Evolutionary conservation across 768 basidiomycete genomes (phyloP).

Genomic region (Boletus rubroflammeus): DNA sequence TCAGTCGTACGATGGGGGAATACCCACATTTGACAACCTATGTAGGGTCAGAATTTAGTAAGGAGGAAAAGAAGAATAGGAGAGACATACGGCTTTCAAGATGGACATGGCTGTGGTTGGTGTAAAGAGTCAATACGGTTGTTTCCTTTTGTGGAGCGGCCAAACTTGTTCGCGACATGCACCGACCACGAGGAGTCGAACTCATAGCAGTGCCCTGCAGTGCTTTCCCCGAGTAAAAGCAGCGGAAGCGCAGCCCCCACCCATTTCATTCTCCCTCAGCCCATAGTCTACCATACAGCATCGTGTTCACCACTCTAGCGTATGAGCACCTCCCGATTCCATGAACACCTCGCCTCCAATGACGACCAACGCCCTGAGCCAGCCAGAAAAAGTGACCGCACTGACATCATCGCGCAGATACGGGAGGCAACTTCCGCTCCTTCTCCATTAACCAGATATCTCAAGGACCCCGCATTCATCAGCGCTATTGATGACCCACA

Average conservation of each 20-base stretch:
- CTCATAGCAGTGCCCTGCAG: too few relatives aligned
- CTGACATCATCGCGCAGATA: slow-evolving; percentile 38
- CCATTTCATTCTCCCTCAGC: slow-evolving; percentile 5
- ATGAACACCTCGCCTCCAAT: slow-evolving; percentile 27
- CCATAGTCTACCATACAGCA: slow-evolving; percentile 5
- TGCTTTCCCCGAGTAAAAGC: slow-evolving; percentile 9
- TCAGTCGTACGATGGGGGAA: slow-evolving; percentile 11
- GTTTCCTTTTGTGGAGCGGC: too few relatives aligned
- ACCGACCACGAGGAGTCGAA: too few relatives aligned
- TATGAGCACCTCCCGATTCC: slow-evolving; percentile 31
- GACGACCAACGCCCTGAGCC: slow-evolving; percentile 15
- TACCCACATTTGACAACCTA: slow-evolving; percentile 62
- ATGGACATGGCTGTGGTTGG: slow-evolving; percentile 66
- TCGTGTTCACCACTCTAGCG: slow-evolving; percentile 6
- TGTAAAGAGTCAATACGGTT: too few relatives aligned
- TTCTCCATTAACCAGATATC: slow-evolving; percentile 41
- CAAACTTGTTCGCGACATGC: too few relatives aligned
- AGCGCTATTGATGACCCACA: slow-evolving; percentile 32
- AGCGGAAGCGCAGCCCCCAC: background rate
- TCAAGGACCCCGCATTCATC: slow-evolving; percentile 42
- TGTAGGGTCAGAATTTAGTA: accelerated
- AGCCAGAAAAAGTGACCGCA: slow-evolving; percentile 3
- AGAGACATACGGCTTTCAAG: slow-evolving; percentile 59
- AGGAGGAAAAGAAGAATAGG: background rate
- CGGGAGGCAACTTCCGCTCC: slow-evolving; percentile 45